Evolutionary conservation across 2,329 filamentous ascomycete species (phyloP).

Genomic region (Juglanconis oblonga): DNA sequence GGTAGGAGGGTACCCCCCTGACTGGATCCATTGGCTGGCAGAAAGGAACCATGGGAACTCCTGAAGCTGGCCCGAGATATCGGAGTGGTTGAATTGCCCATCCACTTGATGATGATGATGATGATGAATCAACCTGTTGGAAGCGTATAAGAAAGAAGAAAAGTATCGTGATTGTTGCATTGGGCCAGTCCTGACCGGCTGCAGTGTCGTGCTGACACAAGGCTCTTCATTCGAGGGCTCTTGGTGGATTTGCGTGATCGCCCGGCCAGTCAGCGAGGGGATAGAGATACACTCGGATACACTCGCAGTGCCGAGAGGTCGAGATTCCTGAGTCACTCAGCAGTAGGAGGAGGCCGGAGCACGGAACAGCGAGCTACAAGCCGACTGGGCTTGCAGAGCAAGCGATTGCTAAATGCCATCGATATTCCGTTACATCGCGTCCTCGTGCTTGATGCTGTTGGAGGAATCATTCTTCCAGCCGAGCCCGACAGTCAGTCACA

Average conservation of each 20-base stretch:
- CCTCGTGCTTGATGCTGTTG: neutral
- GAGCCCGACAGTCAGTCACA: neutral
- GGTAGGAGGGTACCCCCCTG: neutral
- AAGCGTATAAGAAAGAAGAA: conserved; percentile 8
- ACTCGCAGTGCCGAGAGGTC: neutral
- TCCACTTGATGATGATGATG: neutral
- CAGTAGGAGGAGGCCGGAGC: neutral
- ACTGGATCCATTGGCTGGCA: neutral
- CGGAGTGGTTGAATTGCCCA: neutral
- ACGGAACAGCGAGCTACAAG: neutral
- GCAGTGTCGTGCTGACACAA: conserved; percentile 17
- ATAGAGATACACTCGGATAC: neutral
- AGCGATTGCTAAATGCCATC: conserved; percentile 1
- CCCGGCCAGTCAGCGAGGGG: conserved; percentile 10
- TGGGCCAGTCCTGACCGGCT: conserved; percentile 19
- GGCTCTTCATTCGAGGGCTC: conserved; percentile 10
- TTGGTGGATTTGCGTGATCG: conserved; percentile 8
- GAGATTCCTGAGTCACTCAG: neutral
- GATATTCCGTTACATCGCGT: neutral
- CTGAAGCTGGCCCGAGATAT: neutral
- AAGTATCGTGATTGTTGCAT: conserved; percentile 40
- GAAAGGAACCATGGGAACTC: neutral
- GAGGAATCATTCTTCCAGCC: conserved; percentile 4
- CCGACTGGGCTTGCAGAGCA: neutral
- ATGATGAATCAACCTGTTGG: neutral